Conservation (phyloP, 2,329 filamentous ascomycete species). For the Verticillium dahliae region DNA sequence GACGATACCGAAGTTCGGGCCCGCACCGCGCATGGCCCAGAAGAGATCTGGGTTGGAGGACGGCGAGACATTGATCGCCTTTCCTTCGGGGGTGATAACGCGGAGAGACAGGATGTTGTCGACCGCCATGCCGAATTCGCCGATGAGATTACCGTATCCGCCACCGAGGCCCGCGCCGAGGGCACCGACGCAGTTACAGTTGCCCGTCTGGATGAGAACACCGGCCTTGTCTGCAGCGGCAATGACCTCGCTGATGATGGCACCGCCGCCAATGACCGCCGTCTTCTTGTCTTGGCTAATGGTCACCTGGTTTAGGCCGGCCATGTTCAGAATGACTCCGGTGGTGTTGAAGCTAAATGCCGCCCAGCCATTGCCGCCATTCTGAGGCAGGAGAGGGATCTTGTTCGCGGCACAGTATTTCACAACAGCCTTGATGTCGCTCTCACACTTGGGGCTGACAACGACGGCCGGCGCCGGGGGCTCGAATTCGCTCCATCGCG, state of each 20-base stretch:
- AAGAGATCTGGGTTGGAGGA: constrained; percentile 30
- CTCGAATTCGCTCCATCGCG: constrained; percentile 12
- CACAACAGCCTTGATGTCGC: constrained; percentile 10
- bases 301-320: constrained; percentile 13
- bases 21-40: constrained; percentile 43
- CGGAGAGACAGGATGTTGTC: constrained; percentile 25
- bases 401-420: constrained; percentile 4
- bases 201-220: constrained; percentile 12
- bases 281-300: constrained; percentile 10
- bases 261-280: constrained; percentile 11
- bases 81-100: constrained; percentile 19
- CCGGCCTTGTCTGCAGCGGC: constrained; percentile 2
- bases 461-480: constrained; percentile 11
- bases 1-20: constrained; percentile 43
- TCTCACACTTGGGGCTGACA: constrained; percentile 10
- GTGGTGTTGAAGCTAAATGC: constrained; percentile 7
- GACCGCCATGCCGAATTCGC: constrained; percentile 13
- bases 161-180: constrained; percentile 14
- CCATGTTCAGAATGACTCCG: constrained; percentile 15
- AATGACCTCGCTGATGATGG: constrained; percentile 6
- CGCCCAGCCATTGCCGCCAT: constrained; percentile 13
- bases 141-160: constrained; percentile 11
- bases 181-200: constrained; percentile 19
- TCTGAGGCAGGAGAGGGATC: constrained; percentile 8
- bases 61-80: constrained; percentile 14